Base-by-base conservation (phyloP, 108 stramenopile species). In the Cylindrotheca closterium region DNA sequence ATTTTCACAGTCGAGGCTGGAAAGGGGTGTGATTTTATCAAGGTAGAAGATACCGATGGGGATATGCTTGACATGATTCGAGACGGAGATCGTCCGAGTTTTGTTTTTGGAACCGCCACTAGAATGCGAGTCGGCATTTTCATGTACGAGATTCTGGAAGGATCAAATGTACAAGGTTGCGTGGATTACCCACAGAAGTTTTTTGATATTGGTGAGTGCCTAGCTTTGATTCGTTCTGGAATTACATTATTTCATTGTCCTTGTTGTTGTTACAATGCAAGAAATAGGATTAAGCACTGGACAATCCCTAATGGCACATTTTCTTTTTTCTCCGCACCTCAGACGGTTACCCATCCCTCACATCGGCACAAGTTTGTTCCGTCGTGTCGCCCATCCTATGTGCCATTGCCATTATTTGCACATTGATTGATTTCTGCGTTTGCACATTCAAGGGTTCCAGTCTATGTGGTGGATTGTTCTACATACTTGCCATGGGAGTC, bases 331-430 rank as follows among this genome's bases (percentile, higher is more conserved):
- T n/a, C n/a, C n/a, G n/a, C n/a, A n/a, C n/a, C n/a, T n/a, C 58
- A 68, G 54, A 49, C 0, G 61, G 47, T 4, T 71, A 71, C 31
- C 70, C 70, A 1, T 63, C 61, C 10, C 3, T 71, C 17, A 51
- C 70, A 26, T 47, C 61, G 1, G 60, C 70, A 3, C 70, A 71
- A 32, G 47, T 71, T 30, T 71, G 70, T 24, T 37, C 54, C 30
- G 4, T 71, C 1, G 1, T 71, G 2, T 60, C 61, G 19, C 70
- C 70, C 19, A 21, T 32, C 17, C 34, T 60, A 8, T 55, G 55
- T 2, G 18, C 26, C 0, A 25, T 60, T n/a, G 68, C 31, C 2
- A 22, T 56, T 1, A 57, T 68, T 33, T 12, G 23, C 0, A 30
- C 24, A 19, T 52, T 63, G 31, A 19, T 62, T 22, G 70, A 71